These are phyloP conservation scores for Cytospora mali DNA, from an alignment of 2,329 filamentous ascomycete species.

Conservation along the genomic window DNA sequence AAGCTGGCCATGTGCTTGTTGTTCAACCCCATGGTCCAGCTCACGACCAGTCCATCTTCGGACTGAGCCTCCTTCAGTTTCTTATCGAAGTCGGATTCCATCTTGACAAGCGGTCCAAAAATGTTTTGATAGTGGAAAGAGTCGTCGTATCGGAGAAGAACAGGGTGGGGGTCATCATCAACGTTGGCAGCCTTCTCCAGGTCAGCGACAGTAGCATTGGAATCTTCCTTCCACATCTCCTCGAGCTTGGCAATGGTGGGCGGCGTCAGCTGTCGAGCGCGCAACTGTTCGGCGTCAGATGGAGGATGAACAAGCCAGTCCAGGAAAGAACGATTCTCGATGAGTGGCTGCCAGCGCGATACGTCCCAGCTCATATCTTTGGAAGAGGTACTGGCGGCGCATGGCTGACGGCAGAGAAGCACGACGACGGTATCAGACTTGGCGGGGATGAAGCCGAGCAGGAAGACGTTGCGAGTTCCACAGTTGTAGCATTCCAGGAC, in stretches of 20 bases:
- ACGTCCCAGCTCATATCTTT: slow-evolving; percentile 99
- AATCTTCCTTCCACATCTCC: slow-evolving; percentile 98
- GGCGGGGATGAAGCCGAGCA: slow-evolving; percentile 95
- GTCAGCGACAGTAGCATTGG: slow-evolving; percentile 83
- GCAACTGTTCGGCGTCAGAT: slow-evolving; percentile 92
- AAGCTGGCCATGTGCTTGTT: slow-evolving; percentile 97
- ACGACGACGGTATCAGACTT: slow-evolving; percentile 99
- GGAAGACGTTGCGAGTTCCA: slow-evolving; percentile 97
- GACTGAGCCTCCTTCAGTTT: slow-evolving; percentile 98
- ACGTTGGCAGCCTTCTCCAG: slow-evolving; percentile 88
- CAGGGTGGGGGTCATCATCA: slow-evolving; percentile 92
- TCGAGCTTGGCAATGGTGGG: slow-evolving; percentile 96
- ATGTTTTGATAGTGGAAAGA: slow-evolving; percentile 99
- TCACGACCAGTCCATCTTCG: slow-evolving; percentile 90
- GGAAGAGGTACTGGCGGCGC: slow-evolving; percentile 88
- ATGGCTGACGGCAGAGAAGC: slow-evolving; percentile 92
- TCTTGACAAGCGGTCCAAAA: slow-evolving; percentile 96
- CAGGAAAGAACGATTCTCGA: slow-evolving; percentile 94
- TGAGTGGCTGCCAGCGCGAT: slow-evolving; percentile 94
- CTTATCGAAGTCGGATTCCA: slow-evolving; percentile 98
- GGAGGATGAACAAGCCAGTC: slow-evolving; percentile 90
- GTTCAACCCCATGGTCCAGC: slow-evolving; percentile 94
- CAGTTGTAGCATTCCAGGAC: slow-evolving; percentile 99
- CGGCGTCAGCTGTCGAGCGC: slow-evolving; percentile 87
- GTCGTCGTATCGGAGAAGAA: slow-evolving; percentile 92